phyloP scores from a whole-genome alignment of 2,329 filamentous ascomycete species.

The Periconia sp. region DNA sequence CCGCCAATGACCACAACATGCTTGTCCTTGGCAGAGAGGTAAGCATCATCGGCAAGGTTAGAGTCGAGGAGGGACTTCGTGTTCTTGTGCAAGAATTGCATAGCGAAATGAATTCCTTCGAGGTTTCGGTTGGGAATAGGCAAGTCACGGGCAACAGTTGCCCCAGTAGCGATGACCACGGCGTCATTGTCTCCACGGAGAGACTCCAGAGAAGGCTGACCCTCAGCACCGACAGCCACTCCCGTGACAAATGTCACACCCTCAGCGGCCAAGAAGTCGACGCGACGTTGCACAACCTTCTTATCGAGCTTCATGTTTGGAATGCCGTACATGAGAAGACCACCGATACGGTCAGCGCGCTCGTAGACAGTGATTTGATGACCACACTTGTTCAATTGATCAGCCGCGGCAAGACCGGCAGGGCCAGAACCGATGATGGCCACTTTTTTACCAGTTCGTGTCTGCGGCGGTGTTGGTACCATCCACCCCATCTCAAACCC shows the following conservation, averaged over 20 bases:
- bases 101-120: slow-evolving; percentile 90
- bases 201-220: slow-evolving; percentile 66
- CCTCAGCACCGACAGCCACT: slow-evolving; percentile 76
- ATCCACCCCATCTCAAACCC: slow-evolving; percentile 99
- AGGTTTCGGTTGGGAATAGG: slow-evolving; percentile 87
- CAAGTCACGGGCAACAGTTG: slow-evolving; percentile 89
- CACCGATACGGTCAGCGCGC: slow-evolving; percentile 85
- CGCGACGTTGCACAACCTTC: slow-evolving; percentile 91
- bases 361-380: slow-evolving; percentile 90
- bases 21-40: slow-evolving; percentile 95
- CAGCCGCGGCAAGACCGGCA: slow-evolving; percentile 83
- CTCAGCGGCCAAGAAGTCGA: slow-evolving; percentile 91
- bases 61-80: slow-evolving; percentile 97
- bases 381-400: slow-evolving; percentile 91
- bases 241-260: slow-evolving; percentile 81
- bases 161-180: slow-evolving; percentile 88
- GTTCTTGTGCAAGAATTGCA: slow-evolving; percentile 97
- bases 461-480: slow-evolving; percentile 75
- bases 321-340: slow-evolving; percentile 96
- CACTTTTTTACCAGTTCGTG: slow-evolving; percentile 83
- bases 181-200: slow-evolving; percentile 76
- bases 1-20: slow-evolving; percentile 95
- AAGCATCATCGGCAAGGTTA: slow-evolving; percentile 76
- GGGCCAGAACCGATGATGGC: slow-evolving; percentile 92
- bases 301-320: slow-evolving; percentile 99